Conservation (phyloP, 2,329 filamentous ascomycete species). For the Scedosporium aurantiacum region DNA sequence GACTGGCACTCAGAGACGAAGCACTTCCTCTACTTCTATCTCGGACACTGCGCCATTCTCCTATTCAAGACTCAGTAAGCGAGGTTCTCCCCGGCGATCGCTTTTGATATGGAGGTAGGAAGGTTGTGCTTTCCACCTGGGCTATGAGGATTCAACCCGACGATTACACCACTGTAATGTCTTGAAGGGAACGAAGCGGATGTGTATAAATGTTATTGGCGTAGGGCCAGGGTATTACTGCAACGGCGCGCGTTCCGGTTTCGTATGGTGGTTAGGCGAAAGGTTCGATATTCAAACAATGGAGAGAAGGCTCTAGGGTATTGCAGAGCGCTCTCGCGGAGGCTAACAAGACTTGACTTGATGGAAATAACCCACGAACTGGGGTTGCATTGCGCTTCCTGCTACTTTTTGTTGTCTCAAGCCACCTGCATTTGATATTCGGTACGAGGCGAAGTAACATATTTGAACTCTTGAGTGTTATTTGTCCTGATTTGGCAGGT, state of each 20-base stretch:
- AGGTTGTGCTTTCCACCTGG: neutral
- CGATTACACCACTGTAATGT: neutral
- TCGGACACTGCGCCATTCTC: slow-evolving; percentile 94
- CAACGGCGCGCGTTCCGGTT: neutral
- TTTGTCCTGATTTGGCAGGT: neutral
- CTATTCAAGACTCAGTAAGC: slow-evolving; percentile 95
- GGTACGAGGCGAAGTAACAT: neutral
- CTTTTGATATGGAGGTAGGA: neutral
- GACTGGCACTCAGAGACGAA: slow-evolving; percentile 64
- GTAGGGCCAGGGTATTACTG: neutral
- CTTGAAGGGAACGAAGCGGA: neutral
- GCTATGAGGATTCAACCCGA: neutral
- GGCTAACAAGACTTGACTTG: no score
- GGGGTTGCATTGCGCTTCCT: no score
- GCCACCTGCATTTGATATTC: neutral
- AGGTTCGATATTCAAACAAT: neutral
- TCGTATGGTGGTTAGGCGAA: neutral
- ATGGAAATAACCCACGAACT: no score
- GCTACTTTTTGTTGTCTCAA: neutral
- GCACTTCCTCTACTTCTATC: slow-evolving; percentile 99
- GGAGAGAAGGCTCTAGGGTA: neutral
- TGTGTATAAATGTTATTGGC: neutral
- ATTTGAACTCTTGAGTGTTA: neutral
- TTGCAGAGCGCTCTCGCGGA: neutral
- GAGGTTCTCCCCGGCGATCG: neutral